A percentile compares a stretch with the other conserved stretches of the same genome.
Conservation (phyloP, 805 yeast species). For the Wickerhamiella azyma region DNA sequence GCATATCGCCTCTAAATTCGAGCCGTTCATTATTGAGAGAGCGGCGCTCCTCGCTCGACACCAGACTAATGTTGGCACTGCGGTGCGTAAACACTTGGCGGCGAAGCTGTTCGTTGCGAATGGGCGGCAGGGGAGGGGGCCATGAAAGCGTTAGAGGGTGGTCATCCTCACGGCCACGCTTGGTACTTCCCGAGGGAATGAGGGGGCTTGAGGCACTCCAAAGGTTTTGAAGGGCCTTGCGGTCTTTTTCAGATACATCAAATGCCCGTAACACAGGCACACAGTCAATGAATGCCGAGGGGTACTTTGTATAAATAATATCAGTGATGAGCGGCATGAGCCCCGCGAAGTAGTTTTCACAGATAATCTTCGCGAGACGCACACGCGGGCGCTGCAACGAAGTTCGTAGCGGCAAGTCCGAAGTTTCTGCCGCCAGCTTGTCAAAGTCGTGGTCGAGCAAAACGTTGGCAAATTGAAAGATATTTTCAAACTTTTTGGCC, state of each 20-base stretch:
- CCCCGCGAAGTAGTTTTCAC: slow-evolving; percentile 37
- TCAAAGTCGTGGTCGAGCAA: slow-evolving; percentile 28
- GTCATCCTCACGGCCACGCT: neutral
- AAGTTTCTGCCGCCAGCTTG: slow-evolving; percentile 21
- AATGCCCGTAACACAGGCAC: slow-evolving; percentile 11
- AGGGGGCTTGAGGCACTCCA: neutral
- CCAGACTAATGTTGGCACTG: neutral
- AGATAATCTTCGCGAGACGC: slow-evolving; percentile 46
- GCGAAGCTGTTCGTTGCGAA: slow-evolving; percentile 42
- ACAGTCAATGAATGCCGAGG: slow-evolving; percentile 1
- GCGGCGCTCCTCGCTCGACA: slow-evolving; percentile 13
- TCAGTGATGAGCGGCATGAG: slow-evolving; percentile 43
- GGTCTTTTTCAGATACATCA: slow-evolving; percentile 9
- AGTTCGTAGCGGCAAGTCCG: slow-evolving; percentile 33
- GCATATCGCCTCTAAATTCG: slow-evolving; percentile 85
- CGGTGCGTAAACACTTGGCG: slow-evolving; percentile 72
- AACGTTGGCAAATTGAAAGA: slow-evolving; percentile 46
- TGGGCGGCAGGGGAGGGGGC: slow-evolving; percentile 62
- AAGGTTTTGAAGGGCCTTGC: neutral
- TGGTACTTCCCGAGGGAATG: neutral
- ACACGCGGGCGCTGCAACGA: slow-evolving; percentile 42
- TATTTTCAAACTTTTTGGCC: slow-evolving; percentile 37
- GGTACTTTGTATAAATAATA: slow-evolving; percentile 31
- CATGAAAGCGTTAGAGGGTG: slow-evolving; percentile 19
- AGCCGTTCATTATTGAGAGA: slow-evolving; percentile 62